Evolutionary conservation across 495 filamentous ascomycete genomes (phyloP).

Genomic region (Trichoderma parareesei): DNA sequence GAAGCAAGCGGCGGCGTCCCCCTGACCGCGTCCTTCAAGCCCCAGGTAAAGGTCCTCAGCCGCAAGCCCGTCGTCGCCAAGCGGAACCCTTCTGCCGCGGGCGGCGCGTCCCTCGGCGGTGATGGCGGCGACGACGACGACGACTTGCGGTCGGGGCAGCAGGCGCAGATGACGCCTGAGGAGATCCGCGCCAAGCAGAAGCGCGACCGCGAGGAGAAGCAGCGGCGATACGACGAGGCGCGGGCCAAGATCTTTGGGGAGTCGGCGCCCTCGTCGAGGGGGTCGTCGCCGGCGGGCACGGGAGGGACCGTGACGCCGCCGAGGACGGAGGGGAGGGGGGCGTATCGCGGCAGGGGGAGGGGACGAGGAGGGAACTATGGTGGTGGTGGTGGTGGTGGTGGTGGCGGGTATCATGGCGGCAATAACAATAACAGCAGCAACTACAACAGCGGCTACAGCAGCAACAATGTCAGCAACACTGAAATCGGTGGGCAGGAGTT

Average conservation of each 20-base stretch:
- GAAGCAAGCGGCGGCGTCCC: slow-evolving; percentile 59
- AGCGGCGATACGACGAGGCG: slow-evolving; percentile 78
- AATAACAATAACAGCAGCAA: slow-evolving; percentile 11
- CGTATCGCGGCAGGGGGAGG: slow-evolving; percentile 16
- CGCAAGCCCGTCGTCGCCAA: slow-evolving; percentile 57
- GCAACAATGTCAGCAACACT: slow-evolving; percentile 16
- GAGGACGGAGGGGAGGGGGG: slow-evolving; percentile 28
- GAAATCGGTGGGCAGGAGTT: slow-evolving; percentile 16
- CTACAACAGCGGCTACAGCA: slow-evolving; percentile 16
- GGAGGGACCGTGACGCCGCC: slow-evolving; percentile 55
- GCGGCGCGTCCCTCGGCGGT: slow-evolving; percentile 38
- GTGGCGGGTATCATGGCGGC: not conserved
- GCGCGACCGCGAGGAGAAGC: slow-evolving; percentile 76
- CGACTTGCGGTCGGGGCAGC: slow-evolving; percentile 40
- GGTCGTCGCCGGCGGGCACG: slow-evolving; percentile 21
- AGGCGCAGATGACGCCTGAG: slow-evolving; percentile 53
- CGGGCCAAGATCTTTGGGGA: slow-evolving; percentile 76
- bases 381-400: too few species aligned
- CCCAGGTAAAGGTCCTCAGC: slow-evolving; percentile 70
- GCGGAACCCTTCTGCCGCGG: slow-evolving; percentile 41
- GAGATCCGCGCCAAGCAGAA: slow-evolving; percentile 66
- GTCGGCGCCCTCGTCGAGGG: slow-evolving; percentile 43
- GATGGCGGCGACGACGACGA: slow-evolving; percentile 46
- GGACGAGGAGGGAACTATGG: slow-evolving; percentile 12
- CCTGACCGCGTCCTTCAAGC: slow-evolving; percentile 74